Percentiles rank a stretch among this genome's conserved stretches.
phyloP scores from a whole-genome alignment of 2,329 filamentous ascomycete species.

The Neonectria hederae region DNA sequence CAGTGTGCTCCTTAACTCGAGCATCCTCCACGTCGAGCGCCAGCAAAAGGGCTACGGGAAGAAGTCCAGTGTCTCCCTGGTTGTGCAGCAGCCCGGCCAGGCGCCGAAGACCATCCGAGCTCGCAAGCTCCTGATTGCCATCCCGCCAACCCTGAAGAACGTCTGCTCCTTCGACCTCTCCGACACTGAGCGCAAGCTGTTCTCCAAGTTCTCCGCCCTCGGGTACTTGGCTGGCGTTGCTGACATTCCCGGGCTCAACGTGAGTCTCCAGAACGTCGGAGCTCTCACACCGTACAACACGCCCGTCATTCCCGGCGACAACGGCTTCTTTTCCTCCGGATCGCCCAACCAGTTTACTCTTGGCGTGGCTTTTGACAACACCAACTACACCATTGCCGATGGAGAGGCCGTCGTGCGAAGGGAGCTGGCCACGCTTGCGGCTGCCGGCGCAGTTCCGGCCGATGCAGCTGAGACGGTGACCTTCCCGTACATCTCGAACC shows the following conservation, averaged over 20 bases:
- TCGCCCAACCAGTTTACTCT: not conserved
- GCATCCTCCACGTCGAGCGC: slow-evolving; percentile 16
- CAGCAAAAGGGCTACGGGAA: not conserved
- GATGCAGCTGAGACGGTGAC: slow-evolving; percentile 25
- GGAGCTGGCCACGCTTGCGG: slow-evolving; percentile 2
- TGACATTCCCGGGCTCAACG: slow-evolving; percentile 26
- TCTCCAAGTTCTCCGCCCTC: slow-evolving; percentile 40
- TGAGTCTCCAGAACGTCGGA: slow-evolving; percentile 23
- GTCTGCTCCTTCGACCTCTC: slow-evolving; percentile 40
- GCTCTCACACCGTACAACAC: slow-evolving; percentile 18
- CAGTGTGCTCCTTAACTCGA: slow-evolving; percentile 21
- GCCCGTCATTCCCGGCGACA: slow-evolving; percentile 1
- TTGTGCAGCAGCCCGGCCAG: slow-evolving; percentile 28
- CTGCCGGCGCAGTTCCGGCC: slow-evolving; percentile 5
- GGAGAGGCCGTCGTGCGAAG: not conserved
- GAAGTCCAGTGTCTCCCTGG: not conserved
- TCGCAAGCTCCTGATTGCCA: slow-evolving; percentile 44
- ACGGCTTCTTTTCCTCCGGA: not conserved
- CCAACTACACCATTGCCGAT: not conserved
- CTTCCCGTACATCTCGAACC: slow-evolving; percentile 28
- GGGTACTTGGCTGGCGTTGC: slow-evolving; percentile 37
- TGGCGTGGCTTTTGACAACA: slow-evolving; percentile 1
- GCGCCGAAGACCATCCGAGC: slow-evolving; percentile 19
- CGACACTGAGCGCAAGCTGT: slow-evolving; percentile 34
- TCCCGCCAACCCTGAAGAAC: slow-evolving; percentile 40